phyloP scores from a whole-genome alignment of 768 basidiomycete genomes.

The Lepiota brunneoincarnata region DNA sequence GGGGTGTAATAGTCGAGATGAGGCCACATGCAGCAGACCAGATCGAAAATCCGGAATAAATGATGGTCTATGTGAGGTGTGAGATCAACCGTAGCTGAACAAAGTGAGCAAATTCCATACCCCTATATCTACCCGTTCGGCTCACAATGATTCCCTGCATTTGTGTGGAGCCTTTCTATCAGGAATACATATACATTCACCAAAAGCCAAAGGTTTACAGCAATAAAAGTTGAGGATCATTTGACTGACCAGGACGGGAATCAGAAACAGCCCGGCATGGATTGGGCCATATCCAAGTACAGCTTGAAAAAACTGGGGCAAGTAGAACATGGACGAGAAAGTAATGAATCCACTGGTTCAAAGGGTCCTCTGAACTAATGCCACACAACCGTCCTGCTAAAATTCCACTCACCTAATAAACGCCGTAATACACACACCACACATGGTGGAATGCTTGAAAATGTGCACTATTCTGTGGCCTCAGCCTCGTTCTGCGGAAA shows the following conservation, averaged over 20 bases:
- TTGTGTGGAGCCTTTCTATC: not conserved
- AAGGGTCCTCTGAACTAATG: not conserved
- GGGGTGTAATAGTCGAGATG: conserved; percentile 57
- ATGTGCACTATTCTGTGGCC: conserved; percentile 53
- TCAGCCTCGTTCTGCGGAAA: not conserved
- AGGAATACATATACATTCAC: not conserved
- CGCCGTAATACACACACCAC: conserved; percentile 67
- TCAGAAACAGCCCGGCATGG: conserved; percentile 53
- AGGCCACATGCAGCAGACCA: conserved; percentile 73
- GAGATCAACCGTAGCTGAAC: not conserved
- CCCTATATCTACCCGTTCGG: conserved; percentile 62
- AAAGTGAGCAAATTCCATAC: conserved; percentile 19
- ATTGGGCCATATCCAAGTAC: conserved; percentile 66
- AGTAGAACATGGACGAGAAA: conserved; percentile 65
- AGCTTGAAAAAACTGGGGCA: conserved; percentile 77
- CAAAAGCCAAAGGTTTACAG: conserved; percentile 32
- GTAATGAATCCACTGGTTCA: conserved; percentile 52
- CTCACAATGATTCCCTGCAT: conserved; percentile 60
- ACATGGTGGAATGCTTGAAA: conserved; percentile 63
- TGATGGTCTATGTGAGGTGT: conserved; percentile 41
- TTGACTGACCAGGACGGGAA: conserved; percentile 70
- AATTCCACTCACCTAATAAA: conserved; percentile 57
- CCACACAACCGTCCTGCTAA: not conserved
- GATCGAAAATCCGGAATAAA: conserved; percentile 61
- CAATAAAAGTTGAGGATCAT: conserved; percentile 53